Evolutionary conservation across 108 stramenopile genomes (phyloP), one percentile per base, ranked within the genome.

Genomic region (Cyclotella distinguenda): DNA sequence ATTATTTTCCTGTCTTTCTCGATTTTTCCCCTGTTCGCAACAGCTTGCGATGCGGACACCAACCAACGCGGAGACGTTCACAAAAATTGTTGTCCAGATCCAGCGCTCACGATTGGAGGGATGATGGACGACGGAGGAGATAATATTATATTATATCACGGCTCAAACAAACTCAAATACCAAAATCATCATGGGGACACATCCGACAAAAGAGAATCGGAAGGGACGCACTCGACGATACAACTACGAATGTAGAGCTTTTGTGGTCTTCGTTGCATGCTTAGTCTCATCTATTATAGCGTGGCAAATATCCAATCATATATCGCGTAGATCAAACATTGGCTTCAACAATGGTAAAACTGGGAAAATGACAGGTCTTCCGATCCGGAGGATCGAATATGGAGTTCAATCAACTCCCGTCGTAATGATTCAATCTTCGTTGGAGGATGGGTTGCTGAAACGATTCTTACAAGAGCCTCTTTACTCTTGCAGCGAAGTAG

Each of bases 351-450:
- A 11, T 27, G 2, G 33, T 11, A 30, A 6, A 2, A 31, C 35
- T 25, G 68, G 57, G 9, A 33, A 46, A 59, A 39, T 68, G 26
- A 15, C 56, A 6, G 32, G 48, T 10, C 34, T 33, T 0, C 67
- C 55, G 1, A 39, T 69, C 0, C 57, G 46, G 7, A 6, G 11
- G 21, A 69, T 69, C 35, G 68, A 69, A 50, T 60, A 51, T 34
- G 68, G 68, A 3, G 68, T 46, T 1, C 68, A 69, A 59, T 59
- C 68, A 0, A 60, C 68, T 19, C 68, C 68, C n/a, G 4, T 69
- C 1, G 68, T 69, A 27, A 69, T 69, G 68, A 58, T 69, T 35
- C 58, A 56, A 35, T 42, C 68, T 10, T 45, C 44, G 21, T 18
- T 69, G 40, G 57, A 69, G 16, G 68, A 50, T 7, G 10, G 60